Evolutionary conservation across 78 protist genomes (phyloP).

Genomic region (Dictyostelium firmibasis): DNA sequence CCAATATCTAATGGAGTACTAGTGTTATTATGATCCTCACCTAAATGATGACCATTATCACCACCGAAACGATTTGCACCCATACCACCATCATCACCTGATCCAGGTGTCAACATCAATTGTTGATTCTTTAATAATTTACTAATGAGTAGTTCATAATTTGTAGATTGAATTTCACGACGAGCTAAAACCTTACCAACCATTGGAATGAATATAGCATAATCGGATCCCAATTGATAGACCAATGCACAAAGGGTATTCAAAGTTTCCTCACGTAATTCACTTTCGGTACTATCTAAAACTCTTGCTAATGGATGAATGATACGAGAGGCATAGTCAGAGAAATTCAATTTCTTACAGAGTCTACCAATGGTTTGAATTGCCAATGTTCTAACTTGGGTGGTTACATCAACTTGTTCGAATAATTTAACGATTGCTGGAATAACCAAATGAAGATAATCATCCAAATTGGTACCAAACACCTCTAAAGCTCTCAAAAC

Average conservation of each 20-base stretch:
- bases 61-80: constrained; percentile 3
- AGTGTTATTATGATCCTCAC: neutral
- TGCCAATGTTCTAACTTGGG: constrained; percentile 50
- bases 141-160: constrained; percentile 72
- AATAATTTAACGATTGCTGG: constrained; percentile 90
- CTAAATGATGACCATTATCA: neutral
- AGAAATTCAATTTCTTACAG: constrained; percentile 79
- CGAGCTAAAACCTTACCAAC: constrained; percentile 75
- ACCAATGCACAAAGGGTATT: constrained; percentile 87
- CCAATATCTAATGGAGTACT: constrained; percentile 42
- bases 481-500: constrained; percentile 89
- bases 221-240: constrained; percentile 88
- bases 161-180: constrained; percentile 48
- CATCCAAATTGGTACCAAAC: constrained; percentile 94
- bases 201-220: constrained; percentile 91
- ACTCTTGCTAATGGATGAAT: constrained; percentile 93
- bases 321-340: constrained; percentile 91
- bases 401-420: constrained; percentile 82
- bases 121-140: constrained; percentile 65
- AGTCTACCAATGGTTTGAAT: constrained; percentile 87
- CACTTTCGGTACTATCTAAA: constrained; percentile 39
- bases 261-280: constrained; percentile 70
- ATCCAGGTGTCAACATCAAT: constrained; percentile 34
- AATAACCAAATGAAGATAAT: constrained; percentile 92
- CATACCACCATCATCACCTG: constrained; percentile 5